These are phyloP conservation scores for Phytophthora agathidicida DNA, from an alignment of 352 stramenopile species.

Conservation along the genomic window DNA sequence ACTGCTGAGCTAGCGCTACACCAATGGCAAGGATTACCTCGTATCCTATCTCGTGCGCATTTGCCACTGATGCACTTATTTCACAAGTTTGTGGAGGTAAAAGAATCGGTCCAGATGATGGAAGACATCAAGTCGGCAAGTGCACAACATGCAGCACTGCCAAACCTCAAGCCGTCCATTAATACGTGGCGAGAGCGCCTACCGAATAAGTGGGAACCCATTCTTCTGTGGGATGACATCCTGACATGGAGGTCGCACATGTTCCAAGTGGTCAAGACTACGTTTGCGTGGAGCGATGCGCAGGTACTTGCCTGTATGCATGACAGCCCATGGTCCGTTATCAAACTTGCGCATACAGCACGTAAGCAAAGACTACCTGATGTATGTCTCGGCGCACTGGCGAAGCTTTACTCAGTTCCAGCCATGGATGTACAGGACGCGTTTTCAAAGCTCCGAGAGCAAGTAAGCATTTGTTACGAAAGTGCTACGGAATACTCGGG, in stretches of 20 bases:
- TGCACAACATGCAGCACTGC: slow-evolving; percentile 73
- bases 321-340: slow-evolving; percentile 93
- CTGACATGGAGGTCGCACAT: slow-evolving; percentile 94
- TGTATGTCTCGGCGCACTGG: slow-evolving; percentile 85
- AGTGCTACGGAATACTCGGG: slow-evolving; percentile 87
- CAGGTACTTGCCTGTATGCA: slow-evolving; percentile 91
- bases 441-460: slow-evolving; percentile 92
- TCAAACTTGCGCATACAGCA: slow-evolving; percentile 91
- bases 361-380: slow-evolving; percentile 91
- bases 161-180: slow-evolving; percentile 92
- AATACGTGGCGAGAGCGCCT: slow-evolving; percentile 93
- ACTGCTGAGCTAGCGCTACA: slow-evolving; percentile 84
- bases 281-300: slow-evolving; percentile 88
- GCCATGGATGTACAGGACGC: slow-evolving; percentile 94
- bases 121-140: slow-evolving; percentile 86
- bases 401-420: slow-evolving; percentile 87
- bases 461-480: slow-evolving; percentile 94
- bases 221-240: slow-evolving; percentile 94
- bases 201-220: slow-evolving; percentile 94
- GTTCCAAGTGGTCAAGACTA: slow-evolving; percentile 91
- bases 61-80: slow-evolving; percentile 88
- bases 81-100: slow-evolving; percentile 93
- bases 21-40: slow-evolving; percentile 90
- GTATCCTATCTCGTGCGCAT: slow-evolving; percentile 76
- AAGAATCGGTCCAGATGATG: slow-evolving; percentile 94